A percentile compares a stretch with the other conserved stretches of the same genome.
Conservation (phyloP, 495 filamentous ascomycete genomes). For the Amorphotheca resinae region DNA sequence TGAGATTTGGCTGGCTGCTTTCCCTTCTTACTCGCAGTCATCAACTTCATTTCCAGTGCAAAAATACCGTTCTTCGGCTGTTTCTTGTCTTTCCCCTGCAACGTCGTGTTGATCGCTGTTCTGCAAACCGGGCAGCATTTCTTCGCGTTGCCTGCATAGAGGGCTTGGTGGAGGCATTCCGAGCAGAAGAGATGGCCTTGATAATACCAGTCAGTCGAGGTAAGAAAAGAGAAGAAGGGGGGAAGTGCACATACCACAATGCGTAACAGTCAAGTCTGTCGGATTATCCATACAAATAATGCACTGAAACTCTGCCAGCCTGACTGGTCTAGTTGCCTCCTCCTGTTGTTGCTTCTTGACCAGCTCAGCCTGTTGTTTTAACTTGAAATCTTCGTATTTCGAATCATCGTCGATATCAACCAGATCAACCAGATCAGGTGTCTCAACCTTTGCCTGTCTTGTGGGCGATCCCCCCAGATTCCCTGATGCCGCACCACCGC, state of each 20-base stretch:
- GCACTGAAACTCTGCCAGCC: constrained; percentile 50
- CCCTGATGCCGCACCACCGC: constrained; percentile 9
- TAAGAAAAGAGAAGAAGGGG: neutral
- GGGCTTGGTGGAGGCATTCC: constrained; percentile 62
- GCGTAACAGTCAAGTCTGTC: constrained; percentile 60
- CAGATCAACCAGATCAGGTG: constrained; percentile 48
- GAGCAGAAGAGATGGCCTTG: constrained; percentile 80
- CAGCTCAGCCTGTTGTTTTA: constrained; percentile 34
- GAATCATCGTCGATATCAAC: constrained; percentile 40
- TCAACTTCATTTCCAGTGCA: constrained; percentile 49
- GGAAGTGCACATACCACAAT: constrained; percentile 62
- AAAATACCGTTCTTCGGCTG: constrained; percentile 34
- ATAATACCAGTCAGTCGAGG: neutral
- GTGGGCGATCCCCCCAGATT: neutral
- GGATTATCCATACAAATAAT: constrained; percentile 79
- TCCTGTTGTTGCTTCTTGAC: constrained; percentile 36
- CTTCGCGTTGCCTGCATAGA: constrained; percentile 43
- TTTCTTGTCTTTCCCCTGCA: constrained; percentile 28
- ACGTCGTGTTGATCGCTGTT: constrained; percentile 38
- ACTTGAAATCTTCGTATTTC: constrained; percentile 29
- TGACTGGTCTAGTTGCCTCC: constrained; percentile 37
- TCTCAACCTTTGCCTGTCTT: constrained; percentile 15
- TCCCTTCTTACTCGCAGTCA: constrained; percentile 35
- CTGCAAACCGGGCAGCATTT: constrained; percentile 41
- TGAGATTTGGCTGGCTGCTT: constrained; percentile 28